A percentile compares a stretch with the other conserved stretches of the same genome.
Evolutionary conservation across 208 protist species (phyloP).

Genomic region (Crithidia bombi): DNA sequence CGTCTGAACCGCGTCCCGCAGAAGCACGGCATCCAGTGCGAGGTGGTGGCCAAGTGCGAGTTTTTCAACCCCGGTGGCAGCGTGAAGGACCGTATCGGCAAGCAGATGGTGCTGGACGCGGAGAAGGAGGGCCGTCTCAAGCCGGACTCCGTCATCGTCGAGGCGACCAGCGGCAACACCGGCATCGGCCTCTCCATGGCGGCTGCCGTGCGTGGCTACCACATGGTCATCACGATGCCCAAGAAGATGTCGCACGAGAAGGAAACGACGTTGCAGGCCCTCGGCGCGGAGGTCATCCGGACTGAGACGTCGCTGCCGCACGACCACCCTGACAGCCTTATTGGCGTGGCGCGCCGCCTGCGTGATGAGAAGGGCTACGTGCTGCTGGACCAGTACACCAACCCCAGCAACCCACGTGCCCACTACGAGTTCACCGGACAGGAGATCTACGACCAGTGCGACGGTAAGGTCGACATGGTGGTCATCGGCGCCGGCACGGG

Average conservation of each 20-base stretch:
- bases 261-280: conserved; percentile 85
- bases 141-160: conserved; percentile 95
- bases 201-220: conserved; percentile 95
- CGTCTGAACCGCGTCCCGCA: conserved; percentile 84
- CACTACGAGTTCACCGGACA: conserved; percentile 96
- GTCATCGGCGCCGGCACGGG: conserved; percentile 96
- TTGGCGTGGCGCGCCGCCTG: conserved; percentile 93
- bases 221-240: conserved; percentile 97
- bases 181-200: conserved; percentile 96
- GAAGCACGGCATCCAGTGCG: conserved; percentile 78
- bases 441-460: conserved; percentile 96
- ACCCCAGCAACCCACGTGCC: conserved; percentile 94
- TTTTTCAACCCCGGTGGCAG: conserved; percentile 94
- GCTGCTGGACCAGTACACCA: conserved; percentile 97
- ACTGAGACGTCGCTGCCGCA: conserved; percentile 96
- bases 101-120: conserved; percentile 96
- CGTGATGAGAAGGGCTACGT: conserved; percentile 95
- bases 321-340: conserved; percentile 96
- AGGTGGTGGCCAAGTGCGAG: conserved; percentile 93
- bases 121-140: conserved; percentile 93
- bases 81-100: conserved; percentile 98
- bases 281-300: conserved; percentile 97
- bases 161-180: conserved; percentile 97
- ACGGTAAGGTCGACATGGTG: conserved; percentile 96
- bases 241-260: conserved; percentile 99